Evolutionary conservation across 352 stramenopile species (phyloP).

Genomic region (Nothophytophthora sp.): DNA sequence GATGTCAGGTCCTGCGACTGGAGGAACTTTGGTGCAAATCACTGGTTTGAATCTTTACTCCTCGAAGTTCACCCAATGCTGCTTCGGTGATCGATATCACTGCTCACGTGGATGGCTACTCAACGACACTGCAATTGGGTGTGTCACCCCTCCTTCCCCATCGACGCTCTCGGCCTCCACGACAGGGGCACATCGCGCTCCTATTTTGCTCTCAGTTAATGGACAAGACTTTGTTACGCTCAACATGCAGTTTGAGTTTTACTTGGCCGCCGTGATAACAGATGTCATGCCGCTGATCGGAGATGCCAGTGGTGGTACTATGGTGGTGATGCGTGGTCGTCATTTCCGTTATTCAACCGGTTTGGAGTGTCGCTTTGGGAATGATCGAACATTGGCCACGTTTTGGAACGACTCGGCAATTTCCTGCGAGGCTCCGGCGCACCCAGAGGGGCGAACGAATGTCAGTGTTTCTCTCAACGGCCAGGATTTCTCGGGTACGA

Average conservation of each 20-base stretch:
- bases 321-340: slow-evolving; percentile 56
- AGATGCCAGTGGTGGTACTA: slow-evolving; percentile 51
- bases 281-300: slow-evolving; percentile 40
- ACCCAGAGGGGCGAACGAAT: slow-evolving; percentile 21
- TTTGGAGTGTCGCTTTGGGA: slow-evolving; percentile 61
- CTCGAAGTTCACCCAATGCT: slow-evolving; percentile 59
- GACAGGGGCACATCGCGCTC: slow-evolving; percentile 26
- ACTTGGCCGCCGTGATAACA: slow-evolving; percentile 43
- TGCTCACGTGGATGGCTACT: slow-evolving; percentile 43
- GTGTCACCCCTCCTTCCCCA: slow-evolving; percentile 37
- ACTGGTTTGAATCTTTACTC: slow-evolving; percentile 55
- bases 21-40: slow-evolving; percentile 60
- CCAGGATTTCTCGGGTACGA: slow-evolving; percentile 44
- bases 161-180: slow-evolving; percentile 8
- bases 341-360: slow-evolving; percentile 55
- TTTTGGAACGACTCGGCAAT: slow-evolving; percentile 66
- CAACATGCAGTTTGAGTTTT: slow-evolving; percentile 63
- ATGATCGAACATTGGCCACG: slow-evolving; percentile 34
- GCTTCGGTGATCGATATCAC: slow-evolving; percentile 49
- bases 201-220: slow-evolving; percentile 74
- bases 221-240: slow-evolving; percentile 63
- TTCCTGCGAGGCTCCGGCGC: slow-evolving; percentile 53
- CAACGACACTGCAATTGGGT: slow-evolving; percentile 28
- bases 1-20: slow-evolving; percentile 36
- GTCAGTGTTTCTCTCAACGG: slow-evolving; percentile 72